Evolutionary conservation across 805 yeast species (phyloP).

Genomic region (Saturnispora serradocipensis): DNA sequence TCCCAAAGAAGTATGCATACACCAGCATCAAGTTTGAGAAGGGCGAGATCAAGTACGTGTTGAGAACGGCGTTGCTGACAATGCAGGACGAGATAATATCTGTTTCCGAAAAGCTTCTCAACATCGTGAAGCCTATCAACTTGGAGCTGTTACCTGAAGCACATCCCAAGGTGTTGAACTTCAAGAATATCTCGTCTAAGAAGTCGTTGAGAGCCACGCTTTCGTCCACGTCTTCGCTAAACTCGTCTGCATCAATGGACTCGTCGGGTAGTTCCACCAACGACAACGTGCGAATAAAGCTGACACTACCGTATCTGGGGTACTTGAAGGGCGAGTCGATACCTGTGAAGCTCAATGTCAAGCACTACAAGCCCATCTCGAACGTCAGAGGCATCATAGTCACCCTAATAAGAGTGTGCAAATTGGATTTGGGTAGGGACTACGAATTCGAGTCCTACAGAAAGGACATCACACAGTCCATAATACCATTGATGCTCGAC

Average conservation of each 20-base stretch:
- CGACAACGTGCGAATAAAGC: constrained; percentile 25
- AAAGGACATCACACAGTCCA: constrained; percentile 71
- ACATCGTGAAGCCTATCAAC: constrained; percentile 66
- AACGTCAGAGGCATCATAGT: constrained; percentile 67
- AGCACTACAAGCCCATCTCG: constrained; percentile 63
- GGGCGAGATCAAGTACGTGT: constrained; percentile 65
- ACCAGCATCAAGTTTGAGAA: constrained; percentile 76
- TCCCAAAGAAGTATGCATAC: constrained; percentile 65
- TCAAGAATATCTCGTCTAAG: constrained; percentile 38
- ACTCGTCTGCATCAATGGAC: constrained; percentile 29
- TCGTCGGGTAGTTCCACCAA: constrained; percentile 9
- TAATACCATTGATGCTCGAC: constrained; percentile 72
- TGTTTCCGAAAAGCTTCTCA: constrained; percentile 49
- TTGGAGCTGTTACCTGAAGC: constrained; percentile 58
- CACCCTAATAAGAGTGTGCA: constrained; percentile 72
- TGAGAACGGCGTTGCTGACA: constrained; percentile 29
- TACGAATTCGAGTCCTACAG: constrained; percentile 63
- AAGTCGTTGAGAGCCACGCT: constrained; percentile 26
- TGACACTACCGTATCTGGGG: constrained; percentile 54
- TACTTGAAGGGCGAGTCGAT: constrained; percentile 71
- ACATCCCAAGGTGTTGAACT: constrained; percentile 53
- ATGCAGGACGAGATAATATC: constrained; percentile 19
- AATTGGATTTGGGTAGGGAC: constrained; percentile 52
- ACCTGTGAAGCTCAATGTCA: constrained; percentile 57
- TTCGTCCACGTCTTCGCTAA: constrained; percentile 25